Conservation (phyloP, 2,329 filamentous ascomycete species). For the Colletotrichum sp. region DNA sequence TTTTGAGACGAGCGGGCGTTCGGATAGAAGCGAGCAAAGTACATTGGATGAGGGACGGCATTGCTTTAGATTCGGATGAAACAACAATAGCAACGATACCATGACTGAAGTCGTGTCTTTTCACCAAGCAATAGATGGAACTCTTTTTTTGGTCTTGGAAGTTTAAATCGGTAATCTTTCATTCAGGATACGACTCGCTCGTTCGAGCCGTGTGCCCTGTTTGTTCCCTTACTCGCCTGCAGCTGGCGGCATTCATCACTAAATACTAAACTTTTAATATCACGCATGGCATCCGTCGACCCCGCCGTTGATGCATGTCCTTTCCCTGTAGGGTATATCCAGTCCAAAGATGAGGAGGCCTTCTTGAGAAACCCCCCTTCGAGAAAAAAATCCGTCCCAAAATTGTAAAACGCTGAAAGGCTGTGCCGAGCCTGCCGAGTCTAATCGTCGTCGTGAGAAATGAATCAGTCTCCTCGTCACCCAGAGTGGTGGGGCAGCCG, state of each 20-base stretch:
- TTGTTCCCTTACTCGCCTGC: neutral
- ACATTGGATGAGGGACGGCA: constrained; percentile 1
- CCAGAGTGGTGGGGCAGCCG: neutral
- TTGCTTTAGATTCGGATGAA: constrained; percentile 1
- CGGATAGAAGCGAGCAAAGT: neutral
- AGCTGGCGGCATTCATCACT: neutral
- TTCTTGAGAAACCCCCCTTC: neutral
- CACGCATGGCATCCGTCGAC: neutral
- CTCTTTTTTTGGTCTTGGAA: neutral
- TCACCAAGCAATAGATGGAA: neutral
- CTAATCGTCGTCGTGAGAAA: constrained; percentile 1
- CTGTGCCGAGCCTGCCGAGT: neutral
- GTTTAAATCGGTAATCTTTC: neutral
- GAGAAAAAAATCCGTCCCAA: neutral
- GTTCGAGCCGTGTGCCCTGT: neutral
- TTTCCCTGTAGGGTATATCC: constrained; percentile 17
- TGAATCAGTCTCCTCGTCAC: neutral
- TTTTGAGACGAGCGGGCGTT: constrained; percentile 17
- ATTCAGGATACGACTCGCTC: neutral
- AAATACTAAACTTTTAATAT: neutral
- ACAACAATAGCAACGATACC: neutral
- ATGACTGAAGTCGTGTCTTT: neutral
- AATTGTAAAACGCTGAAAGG: neutral
- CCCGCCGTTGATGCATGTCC: constrained; percentile 11
- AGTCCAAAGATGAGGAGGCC: constrained; percentile 2